Evolutionary conservation across 345 rosid species (phyloP).

Genomic region (Camelina neglecta): DNA sequence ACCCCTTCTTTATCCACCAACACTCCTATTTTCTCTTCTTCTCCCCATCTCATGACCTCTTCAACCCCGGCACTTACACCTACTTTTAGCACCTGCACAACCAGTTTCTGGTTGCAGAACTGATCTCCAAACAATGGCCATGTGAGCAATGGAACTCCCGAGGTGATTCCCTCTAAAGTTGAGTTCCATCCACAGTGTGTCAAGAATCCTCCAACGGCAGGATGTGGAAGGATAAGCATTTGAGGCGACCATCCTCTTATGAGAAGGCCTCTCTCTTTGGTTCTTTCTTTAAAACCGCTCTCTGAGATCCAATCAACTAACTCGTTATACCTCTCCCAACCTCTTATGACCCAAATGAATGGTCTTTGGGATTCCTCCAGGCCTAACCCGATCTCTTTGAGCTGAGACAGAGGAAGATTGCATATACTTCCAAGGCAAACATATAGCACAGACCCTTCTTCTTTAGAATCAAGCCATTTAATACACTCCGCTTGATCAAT

Average conservation of each 20-base stretch:
- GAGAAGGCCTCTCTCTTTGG: conserved; percentile 35
- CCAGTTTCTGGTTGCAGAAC: conserved; percentile 45
- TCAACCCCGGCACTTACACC: conserved; percentile 51
- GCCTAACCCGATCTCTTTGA: conserved; percentile 35
- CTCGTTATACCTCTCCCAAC: conserved; percentile 39
- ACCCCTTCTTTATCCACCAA: conserved; percentile 36
- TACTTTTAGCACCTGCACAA: conserved; percentile 44
- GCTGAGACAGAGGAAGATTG: conserved; percentile 32
- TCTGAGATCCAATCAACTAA: conserved; percentile 42
- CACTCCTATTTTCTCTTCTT: conserved; percentile 43
- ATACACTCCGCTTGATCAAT: conserved; percentile 18
- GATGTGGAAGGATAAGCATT: conserved; percentile 43
- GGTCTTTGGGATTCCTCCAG: conserved; percentile 20
- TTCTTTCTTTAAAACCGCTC: conserved; percentile 34
- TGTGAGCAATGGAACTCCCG: conserved; percentile 34
- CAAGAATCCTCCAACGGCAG: conserved; percentile 39
- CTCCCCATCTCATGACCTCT: conserved; percentile 25
- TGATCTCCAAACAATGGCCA: conserved; percentile 44
- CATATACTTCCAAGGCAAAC: conserved; percentile 38
- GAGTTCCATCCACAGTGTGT: conserved; percentile 47
- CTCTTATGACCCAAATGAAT: conserved; percentile 63
- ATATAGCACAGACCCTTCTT: neutral
- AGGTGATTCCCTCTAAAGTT: conserved; percentile 31
- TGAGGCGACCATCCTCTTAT: conserved; percentile 45
- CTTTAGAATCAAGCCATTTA: conserved; percentile 32